A percentile compares a stretch with the other conserved stretches of the same genome.
phyloP scores from a whole-genome alignment of 345 rosid genomes.

The Lepidium africanum region DNA sequence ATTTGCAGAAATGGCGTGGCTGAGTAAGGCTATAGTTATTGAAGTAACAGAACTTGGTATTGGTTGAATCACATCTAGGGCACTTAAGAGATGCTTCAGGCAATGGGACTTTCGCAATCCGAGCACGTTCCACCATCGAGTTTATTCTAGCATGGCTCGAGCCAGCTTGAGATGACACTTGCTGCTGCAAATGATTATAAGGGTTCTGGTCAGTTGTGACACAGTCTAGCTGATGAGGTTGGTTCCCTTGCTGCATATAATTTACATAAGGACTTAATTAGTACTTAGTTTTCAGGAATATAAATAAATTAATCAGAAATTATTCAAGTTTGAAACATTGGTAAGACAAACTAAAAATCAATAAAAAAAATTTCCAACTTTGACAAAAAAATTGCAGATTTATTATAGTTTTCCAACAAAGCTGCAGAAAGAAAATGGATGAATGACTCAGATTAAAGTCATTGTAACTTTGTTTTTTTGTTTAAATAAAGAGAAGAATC shows the following conservation, averaged over 20 bases:
- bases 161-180: constrained; percentile 15
- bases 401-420: constrained; percentile 14
- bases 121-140: constrained; percentile 72
- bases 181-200: constrained; percentile 4
- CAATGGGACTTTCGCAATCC: constrained; percentile 50
- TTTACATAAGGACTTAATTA: background rate
- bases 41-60: constrained; percentile 83
- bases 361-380: background rate
- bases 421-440: constrained; percentile 20
- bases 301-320: background rate
- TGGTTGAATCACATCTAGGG: constrained; percentile 77
- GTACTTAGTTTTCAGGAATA: background rate
- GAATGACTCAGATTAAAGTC: constrained; percentile 6
- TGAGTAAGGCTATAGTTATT: constrained; percentile 77
- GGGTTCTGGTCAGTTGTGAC: constrained; percentile 24
- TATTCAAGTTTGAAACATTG: constrained; percentile 11
- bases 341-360: constrained; percentile 1
- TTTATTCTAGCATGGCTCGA: constrained; percentile 43
- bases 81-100: constrained; percentile 64
- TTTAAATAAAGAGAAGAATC: background rate
- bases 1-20: constrained; percentile 83
- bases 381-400: constrained; percentile 1
- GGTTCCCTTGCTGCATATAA: constrained; percentile 26
- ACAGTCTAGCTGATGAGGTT: constrained; percentile 9
- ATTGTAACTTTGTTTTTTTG: background rate